Base-by-base conservation (phyloP, 2,329 filamentous ascomycete species). In the Fusarium duplospermum region DNA sequence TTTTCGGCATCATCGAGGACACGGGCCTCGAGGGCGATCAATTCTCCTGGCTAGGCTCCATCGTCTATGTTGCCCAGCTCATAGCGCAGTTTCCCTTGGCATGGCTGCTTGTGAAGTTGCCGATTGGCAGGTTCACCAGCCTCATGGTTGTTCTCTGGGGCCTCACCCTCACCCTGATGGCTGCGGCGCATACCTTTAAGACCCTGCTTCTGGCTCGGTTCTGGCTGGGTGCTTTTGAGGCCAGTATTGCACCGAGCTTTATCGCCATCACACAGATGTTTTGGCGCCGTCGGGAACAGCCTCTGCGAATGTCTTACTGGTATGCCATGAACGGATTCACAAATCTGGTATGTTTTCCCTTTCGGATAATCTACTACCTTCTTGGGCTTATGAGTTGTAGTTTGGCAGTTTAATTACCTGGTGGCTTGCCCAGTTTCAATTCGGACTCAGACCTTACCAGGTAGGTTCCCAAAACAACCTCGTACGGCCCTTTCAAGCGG, bases 51-150 rank as follows among this genome's bases (percentile, higher is more conserved):
- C 83, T 90, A 1, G 86, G 87, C 1, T 89, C 87, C 0, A 86
- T 90, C 66, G 79, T 90, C 20, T 90, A 90, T 74, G 80, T 89
- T 31, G 87, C 87, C 1, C 87, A 89, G 69, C 83, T 89, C 4
- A 81, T 88, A 7, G 85, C 88, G 80, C 87, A 89, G 72, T 87
- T 87, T 1, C 76, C 87, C 0, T 84, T 86, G 6, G 86, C 87
- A 0, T 84, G 84, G 64, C 75, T 88, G 6, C 82, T 88, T 8
- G 86, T 87, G 35, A 86, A 87, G 73, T 73, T 87, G 1, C 87
- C 87, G 0, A 87, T 84, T 1, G 87, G 87, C 27, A 88, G 88
- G 69, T 84, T 89, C 22, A 83, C 88, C n/a, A 85, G 81, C 4
- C 72, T 73, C 4, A 86, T 87, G 9, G 83, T 89, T 2, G 77